Percentiles rank a stretch among this genome's conserved stretches.
Conservation (phyloP, 495 filamentous ascomycete species). For the Hypoxylon lienhwacheense region DNA sequence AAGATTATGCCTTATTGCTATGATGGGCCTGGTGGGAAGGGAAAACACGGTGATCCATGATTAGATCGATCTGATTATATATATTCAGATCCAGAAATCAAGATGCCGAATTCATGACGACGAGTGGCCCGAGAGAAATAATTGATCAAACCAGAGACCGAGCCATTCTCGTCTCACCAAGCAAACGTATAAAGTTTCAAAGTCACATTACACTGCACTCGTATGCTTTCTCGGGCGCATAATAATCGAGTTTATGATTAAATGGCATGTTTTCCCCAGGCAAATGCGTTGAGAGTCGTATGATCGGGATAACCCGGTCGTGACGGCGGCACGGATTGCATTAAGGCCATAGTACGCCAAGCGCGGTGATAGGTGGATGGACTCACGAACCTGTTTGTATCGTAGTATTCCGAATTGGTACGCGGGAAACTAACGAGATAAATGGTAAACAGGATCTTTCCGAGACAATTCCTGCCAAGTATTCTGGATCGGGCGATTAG, state of each 20-base stretch:
- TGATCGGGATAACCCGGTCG: conserved; percentile 25
- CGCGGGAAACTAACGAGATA: too few relatives aligned
- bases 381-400: too few relatives aligned
- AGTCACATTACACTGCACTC: conserved; percentile 18
- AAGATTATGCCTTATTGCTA: conserved; percentile 8
- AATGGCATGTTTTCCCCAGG: conserved; percentile 24
- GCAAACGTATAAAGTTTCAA: conserved; percentile 20
- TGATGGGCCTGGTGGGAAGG: conserved; percentile 9
- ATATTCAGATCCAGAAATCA: conserved; percentile 14
- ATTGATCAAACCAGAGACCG: conserved; percentile 24
- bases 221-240: conserved; percentile 10
- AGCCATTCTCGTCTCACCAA: conserved; percentile 31
- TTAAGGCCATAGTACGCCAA: background rate
- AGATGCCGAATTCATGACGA: conserved; percentile 12
- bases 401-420: too few relatives aligned
- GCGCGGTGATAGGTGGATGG: too few relatives aligned
- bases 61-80: conserved; percentile 29
- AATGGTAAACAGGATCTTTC: too few relatives aligned
- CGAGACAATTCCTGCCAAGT: too few relatives aligned
- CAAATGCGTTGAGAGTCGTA: conserved; percentile 22
- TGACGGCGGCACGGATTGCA: background rate
- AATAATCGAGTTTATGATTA: conserved; percentile 16
- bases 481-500: too few relatives aligned
- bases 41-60: conserved; percentile 1
- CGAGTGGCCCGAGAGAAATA: conserved; percentile 15